These are phyloP conservation scores for Wallacemonas collosoma DNA, from an alignment of 208 protist genomes.

Conservation along the genomic window DNA sequence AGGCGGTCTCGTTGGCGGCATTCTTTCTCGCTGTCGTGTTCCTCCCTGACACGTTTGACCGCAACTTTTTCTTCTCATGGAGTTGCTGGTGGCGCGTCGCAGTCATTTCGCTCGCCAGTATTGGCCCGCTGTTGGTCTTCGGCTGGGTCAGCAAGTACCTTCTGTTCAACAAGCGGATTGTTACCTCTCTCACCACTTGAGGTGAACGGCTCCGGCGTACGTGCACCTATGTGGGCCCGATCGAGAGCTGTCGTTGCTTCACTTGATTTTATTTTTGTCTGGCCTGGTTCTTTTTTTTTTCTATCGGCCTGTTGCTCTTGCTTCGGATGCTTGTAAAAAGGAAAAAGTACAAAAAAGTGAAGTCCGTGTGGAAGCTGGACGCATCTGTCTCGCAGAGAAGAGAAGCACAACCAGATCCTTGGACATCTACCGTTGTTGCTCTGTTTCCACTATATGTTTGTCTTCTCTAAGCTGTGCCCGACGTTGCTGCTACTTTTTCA, in stretches of 20 bases:
- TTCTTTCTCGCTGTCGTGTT: slow-evolving; percentile 94
- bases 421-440: too few species aligned
- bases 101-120: slow-evolving; percentile 78
- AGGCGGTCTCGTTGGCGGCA: slow-evolving; percentile 87
- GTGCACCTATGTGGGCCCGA: not conserved
- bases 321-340: not conserved
- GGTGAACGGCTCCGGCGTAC: not conserved
- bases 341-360: too few species aligned
- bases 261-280: too few species aligned
- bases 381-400: too few species aligned
- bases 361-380: too few species aligned
- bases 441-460: too few species aligned
- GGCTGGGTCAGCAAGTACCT: slow-evolving; percentile 49
- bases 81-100: slow-evolving; percentile 89
- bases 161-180: slow-evolving; percentile 44
- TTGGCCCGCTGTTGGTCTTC: slow-evolving; percentile 61
- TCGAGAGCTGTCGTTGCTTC: too few species aligned
- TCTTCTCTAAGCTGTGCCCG: too few species aligned
- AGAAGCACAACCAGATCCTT: too few species aligned
- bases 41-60: slow-evolving; percentile 93
- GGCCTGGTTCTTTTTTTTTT: not conserved
- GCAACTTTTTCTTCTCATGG: slow-evolving; percentile 92
- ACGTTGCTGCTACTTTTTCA: too few species aligned
- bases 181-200: slow-evolving; percentile 25
- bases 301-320: not conserved